Base-by-base conservation (phyloP, 257 asterid species). In the Dorcoceras hygrometricum region DNA sequence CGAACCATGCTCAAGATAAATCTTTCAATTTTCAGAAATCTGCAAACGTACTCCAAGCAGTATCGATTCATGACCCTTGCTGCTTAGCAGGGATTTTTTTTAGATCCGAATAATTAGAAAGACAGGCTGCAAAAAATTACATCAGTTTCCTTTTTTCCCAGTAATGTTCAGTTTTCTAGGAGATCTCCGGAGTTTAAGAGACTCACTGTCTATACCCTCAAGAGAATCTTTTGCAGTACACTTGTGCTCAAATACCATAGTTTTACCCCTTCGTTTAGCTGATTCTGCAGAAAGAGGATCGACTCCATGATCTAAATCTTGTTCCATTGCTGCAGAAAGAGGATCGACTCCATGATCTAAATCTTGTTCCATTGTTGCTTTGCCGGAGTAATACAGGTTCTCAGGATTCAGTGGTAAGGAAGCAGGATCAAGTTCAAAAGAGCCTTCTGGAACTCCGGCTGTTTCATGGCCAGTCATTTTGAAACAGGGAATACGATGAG, bases 381-480 rank as follows among this genome's bases (percentile, higher is more conserved):
- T 78, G 28, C 76, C 36, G 7, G 80, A 82, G 71, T 31, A 76
- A 71, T 54, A 63, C 71, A 82, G 46, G 75, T 82, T 59, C 12
- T 73, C 77, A 8, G 78, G 76, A 39, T 77, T 67, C 65, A 58
- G 7, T 56, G 83, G 83, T 29, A 84, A 22, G 57, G 77, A 65
- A 55, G 84, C 89, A 64, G 86, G 81, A 65, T 84, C 89, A 6
- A 84, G 89, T 62, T 84, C 94, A 72, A 75, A 79, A 3, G 89
- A 80, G 36, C 89, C 95, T 54, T 46, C 23, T 0, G 89, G 85
- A 31, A 77, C 85, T 23, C 81, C 90, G 59, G 58, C 71, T 59
- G 74, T 78, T 59, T 86, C 90, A 4, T 48, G 23, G 54, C 95
- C 86, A 19, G 72, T 67, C 90, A 87, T 80, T 70, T 71, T 73